Conservation (phyloP, 148 eudicot species). For the Rhododendron henanense region DNA sequence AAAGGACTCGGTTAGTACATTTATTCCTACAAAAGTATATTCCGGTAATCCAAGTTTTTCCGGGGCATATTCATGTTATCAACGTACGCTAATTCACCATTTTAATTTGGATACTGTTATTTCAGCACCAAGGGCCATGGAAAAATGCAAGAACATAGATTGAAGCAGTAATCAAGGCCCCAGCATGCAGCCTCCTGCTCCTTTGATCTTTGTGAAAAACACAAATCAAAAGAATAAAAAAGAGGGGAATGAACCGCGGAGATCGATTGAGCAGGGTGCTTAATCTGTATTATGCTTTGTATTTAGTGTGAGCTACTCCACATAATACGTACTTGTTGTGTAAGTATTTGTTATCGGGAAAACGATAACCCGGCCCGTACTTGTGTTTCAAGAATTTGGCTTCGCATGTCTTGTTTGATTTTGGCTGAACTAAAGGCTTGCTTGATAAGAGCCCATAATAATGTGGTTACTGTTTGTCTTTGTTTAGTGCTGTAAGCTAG, state of each 20-base stretch:
- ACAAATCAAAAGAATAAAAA: background rate
- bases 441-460: background rate
- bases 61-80: background rate
- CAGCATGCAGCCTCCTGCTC: conserved; percentile 37
- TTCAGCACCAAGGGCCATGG: conserved; percentile 68
- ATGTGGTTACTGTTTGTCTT: background rate
- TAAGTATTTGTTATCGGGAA: background rate
- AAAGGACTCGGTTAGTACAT: conserved; percentile 51
- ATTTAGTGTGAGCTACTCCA: background rate
- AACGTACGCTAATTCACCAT: background rate
- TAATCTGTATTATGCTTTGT: conserved; percentile 25
- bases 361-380: background rate
- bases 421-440: conserved; percentile 1
- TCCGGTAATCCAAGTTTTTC: background rate
- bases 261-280: conserved; percentile 44
- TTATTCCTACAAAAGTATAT: background rate
- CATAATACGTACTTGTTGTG: background rate
- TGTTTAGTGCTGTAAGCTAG: background rate
- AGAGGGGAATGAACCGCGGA: conserved; percentile 11
- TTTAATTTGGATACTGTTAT: background rate
- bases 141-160: conserved; percentile 55
- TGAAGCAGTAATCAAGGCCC: conserved; percentile 12
- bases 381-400: background rate
- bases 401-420: conserved; percentile 11
- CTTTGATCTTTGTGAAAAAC: conserved; percentile 35